Percentiles rank a stretch among this genome's conserved stretches.
These are phyloP conservation scores for Allomyces arbusculus DNA, from an alignment of 192 early-diverging fungal genomes.

Conservation along the genomic window DNA sequence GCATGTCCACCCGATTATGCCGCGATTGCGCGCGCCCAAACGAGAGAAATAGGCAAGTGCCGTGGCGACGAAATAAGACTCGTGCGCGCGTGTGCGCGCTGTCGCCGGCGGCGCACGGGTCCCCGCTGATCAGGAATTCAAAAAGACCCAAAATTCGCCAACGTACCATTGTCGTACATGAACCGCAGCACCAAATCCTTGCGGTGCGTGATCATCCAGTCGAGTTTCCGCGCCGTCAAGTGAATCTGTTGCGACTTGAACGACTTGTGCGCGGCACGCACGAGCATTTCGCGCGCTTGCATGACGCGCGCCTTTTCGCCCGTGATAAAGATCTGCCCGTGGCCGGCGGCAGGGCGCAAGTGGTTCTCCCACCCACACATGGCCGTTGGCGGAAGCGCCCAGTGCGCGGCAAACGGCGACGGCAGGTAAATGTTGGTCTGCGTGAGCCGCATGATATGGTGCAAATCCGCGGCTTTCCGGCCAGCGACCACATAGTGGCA, in stretches of 20 bases:
- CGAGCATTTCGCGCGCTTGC: constrained; percentile 28
- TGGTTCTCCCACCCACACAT: constrained; percentile 4
- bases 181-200: constrained; percentile 41
- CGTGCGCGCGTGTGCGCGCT: no score
- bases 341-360: constrained; percentile 9
- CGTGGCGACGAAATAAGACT: no score
- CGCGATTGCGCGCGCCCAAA: not conserved
- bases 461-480: constrained; percentile 31
- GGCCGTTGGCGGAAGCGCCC: constrained; percentile 8
- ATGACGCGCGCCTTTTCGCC: constrained; percentile 28
- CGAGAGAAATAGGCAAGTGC: constrained; percentile 1
- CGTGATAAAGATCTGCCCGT: constrained; percentile 43
- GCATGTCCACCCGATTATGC: no score
- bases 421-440: constrained; percentile 55
- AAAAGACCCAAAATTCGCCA: not conserved
- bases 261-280: constrained; percentile 15
- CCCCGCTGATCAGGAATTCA: no score
- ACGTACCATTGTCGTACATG: constrained; percentile 54
- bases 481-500: constrained; percentile 54
- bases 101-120: no score
- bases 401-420: constrained; percentile 25
- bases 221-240: constrained; percentile 40
- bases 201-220: constrained; percentile 50
- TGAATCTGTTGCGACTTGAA: constrained; percentile 10
- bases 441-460: constrained; percentile 46